These are phyloP conservation scores for Mycogone perniciosa DNA, from an alignment of 2,329 filamentous ascomycete species.

Conservation along the genomic window DNA sequence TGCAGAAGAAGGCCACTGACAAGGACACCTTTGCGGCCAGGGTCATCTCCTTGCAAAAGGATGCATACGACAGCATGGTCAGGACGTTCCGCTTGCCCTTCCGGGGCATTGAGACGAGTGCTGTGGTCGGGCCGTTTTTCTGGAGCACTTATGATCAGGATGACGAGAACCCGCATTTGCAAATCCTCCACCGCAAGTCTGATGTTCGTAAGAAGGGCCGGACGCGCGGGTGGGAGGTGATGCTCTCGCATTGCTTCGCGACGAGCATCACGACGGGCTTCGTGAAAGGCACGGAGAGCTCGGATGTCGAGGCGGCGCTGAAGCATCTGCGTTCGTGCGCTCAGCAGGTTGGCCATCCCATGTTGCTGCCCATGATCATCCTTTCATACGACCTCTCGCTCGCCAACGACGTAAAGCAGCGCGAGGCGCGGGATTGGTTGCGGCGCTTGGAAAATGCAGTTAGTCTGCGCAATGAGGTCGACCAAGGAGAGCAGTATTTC, in stretches of 20 bases:
- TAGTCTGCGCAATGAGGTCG: slow-evolving; percentile 54
- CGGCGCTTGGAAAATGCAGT: slow-evolving; percentile 55
- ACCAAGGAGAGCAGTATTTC: slow-evolving; percentile 49
- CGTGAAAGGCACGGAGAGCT: slow-evolving; percentile 54
- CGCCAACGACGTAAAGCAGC: slow-evolving; percentile 54
- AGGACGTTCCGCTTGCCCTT: slow-evolving; percentile 47
- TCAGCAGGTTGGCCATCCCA: slow-evolving; percentile 47
- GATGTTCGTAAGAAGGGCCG: slow-evolving; percentile 59
- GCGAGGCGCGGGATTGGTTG: slow-evolving; percentile 56
- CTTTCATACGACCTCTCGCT: slow-evolving; percentile 51
- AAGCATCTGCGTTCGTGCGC: slow-evolving; percentile 44
- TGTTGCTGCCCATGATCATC: slow-evolving; percentile 53
- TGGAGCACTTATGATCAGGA: slow-evolving; percentile 53
- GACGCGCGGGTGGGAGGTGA: slow-evolving; percentile 59
- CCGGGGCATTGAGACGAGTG: slow-evolving; percentile 51
- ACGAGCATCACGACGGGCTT: slow-evolving; percentile 53
- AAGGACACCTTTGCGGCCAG: slow-evolving; percentile 52
- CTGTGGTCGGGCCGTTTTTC: slow-evolving; percentile 57
- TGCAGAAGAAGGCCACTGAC: slow-evolving; percentile 50
- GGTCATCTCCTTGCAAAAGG: slow-evolving; percentile 46
- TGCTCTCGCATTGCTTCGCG: slow-evolving; percentile 52
- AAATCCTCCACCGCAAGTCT: slow-evolving; percentile 60
- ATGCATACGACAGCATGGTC: slow-evolving; percentile 51
- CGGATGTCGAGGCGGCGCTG: slow-evolving; percentile 45
- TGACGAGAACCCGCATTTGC: slow-evolving; percentile 50